phyloP scores from a whole-genome alignment of 2,329 filamentous ascomycete genomes.

The Pyrenophora tritici-repentis region DNA sequence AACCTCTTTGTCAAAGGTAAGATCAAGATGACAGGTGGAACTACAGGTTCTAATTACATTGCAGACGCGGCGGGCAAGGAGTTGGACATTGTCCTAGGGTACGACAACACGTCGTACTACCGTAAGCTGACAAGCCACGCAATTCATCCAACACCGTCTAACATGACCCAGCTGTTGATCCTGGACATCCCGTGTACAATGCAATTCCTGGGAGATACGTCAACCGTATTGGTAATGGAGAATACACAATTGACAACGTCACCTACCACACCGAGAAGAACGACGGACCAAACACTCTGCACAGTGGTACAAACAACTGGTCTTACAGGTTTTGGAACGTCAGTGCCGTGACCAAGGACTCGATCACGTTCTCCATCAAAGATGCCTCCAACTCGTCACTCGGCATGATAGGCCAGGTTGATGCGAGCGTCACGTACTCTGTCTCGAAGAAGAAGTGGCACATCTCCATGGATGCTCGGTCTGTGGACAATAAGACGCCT shows the following conservation, averaged over 20 bases:
- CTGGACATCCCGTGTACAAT: slow-evolving; percentile 44
- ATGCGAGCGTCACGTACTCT: slow-evolving; percentile 40
- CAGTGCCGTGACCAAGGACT: slow-evolving; percentile 29
- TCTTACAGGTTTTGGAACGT: slow-evolving; percentile 39
- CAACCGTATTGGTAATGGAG: slow-evolving; percentile 43
- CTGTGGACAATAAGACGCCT: slow-evolving; percentile 35
- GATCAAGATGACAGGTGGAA: not conserved
- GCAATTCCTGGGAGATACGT: slow-evolving; percentile 42
- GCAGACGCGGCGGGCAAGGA: slow-evolving; percentile 38
- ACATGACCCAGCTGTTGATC: slow-evolving; percentile 37
- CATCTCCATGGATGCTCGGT: slow-evolving; percentile 39
- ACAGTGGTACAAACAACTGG: slow-evolving; percentile 45
- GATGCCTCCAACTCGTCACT: slow-evolving; percentile 38
- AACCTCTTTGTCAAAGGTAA: slow-evolving; percentile 42
- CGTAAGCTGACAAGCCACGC: slow-evolving; percentile 25
- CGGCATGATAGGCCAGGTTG: slow-evolving; percentile 38
- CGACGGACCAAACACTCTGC: slow-evolving; percentile 42
- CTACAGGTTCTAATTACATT: slow-evolving; percentile 9
- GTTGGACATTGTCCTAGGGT: slow-evolving; percentile 41
- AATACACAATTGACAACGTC: slow-evolving; percentile 35
- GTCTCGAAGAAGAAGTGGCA: slow-evolving; percentile 42
- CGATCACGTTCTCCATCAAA: slow-evolving; percentile 39
- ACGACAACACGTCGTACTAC: slow-evolving; percentile 44
- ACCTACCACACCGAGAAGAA: slow-evolving; percentile 37
- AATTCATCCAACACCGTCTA: slow-evolving; percentile 5